Evolutionary conservation across 768 basidiomycete species (phyloP).

Genomic region (Tremella mesenterica): DNA sequence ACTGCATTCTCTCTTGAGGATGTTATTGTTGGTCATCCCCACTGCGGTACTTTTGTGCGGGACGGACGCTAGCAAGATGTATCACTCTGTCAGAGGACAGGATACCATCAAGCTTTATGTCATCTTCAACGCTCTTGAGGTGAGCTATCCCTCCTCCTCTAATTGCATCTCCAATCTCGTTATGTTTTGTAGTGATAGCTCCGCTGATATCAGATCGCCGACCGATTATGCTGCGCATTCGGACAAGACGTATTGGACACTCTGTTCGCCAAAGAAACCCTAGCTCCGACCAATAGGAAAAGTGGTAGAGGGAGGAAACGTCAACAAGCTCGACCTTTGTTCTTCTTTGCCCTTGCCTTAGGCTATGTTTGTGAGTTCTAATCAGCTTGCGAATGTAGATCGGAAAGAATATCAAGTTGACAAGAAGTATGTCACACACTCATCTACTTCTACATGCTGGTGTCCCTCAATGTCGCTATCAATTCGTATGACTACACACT

Average conservation of each 20-base stretch:
- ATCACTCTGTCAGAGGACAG: constrained; percentile 93
- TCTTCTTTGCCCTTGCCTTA: constrained; percentile 73
- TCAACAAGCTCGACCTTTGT: constrained; percentile 60
- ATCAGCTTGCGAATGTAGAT: too few relatives aligned
- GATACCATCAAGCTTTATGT: constrained; percentile 99
- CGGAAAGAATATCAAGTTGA: background rate
- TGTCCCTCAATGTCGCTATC: constrained; percentile 90
- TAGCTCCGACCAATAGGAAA: constrained; percentile 52
- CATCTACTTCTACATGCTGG: constrained; percentile 93
- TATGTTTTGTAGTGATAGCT: background rate
- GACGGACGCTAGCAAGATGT: constrained; percentile 94
- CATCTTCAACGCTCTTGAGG: constrained; percentile 96
- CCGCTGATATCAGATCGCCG: constrained; percentile 64
- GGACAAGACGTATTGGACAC: constrained; percentile 97
- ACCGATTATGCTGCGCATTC: constrained; percentile 86
- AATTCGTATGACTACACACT: constrained; percentile 96
- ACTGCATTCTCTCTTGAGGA: constrained; percentile 81
- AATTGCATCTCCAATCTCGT: background rate
- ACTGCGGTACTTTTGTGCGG: constrained; percentile 66
- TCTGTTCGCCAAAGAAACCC: constrained; percentile 83
- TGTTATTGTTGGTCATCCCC: constrained; percentile 64
- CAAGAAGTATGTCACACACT: constrained; percentile 69
- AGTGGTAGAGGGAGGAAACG: constrained; percentile 48
- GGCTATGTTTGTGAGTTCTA: constrained; percentile 64
- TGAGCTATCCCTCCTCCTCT: constrained; percentile 46